Base-by-base conservation (phyloP, 257 asterid species). In the Rubia yunnanensis region DNA sequence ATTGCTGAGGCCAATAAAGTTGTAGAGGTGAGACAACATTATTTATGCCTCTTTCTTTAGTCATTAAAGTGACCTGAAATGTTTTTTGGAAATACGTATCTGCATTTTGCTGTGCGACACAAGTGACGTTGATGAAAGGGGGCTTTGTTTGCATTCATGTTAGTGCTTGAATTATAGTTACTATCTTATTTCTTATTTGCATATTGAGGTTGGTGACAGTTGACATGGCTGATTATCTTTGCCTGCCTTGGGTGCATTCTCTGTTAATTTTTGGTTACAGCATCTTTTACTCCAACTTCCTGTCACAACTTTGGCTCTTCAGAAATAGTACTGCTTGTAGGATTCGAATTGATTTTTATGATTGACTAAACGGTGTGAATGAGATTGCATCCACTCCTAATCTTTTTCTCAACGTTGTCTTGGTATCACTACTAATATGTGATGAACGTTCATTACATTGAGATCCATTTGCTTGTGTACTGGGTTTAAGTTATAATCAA, bases 1-100 rank as follows among this genome's bases (percentile, higher is more conserved):
- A 94, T 90, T 71, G 80, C 85, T 48, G 96, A 90, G 77, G 94
- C 98, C 79, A 91, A 94, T 32, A 76, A 76, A 64, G 81, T 77
- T 58, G 85, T 88, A 38, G 95, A 90, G 96, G 99, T 90, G 81
- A 67, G 83, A 41, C n/a, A 44, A 2, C 49, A 32, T 32, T 31
- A 50, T 49, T 11, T n/a, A 59, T 18, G 9, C 64, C 27, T 27
- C n/a, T 27, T 71, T 30, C 20, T 27, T 64, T 64, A 44, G 39
- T 64, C 66, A 20, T 65, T 32, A 15, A 46, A 55, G 34, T 49
- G 39, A 46, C 68, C 53, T 46, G 23, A 17, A 59, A 13, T 60
- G 6, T 30, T 69, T 27, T 31, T 7, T 66, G 64, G 53, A 36
- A 18, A 23, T 23, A 3, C 57, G 24, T 20, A 23, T 50, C 48